Evolutionary conservation across 2,329 filamentous ascomycete genomes (phyloP).

Genomic region (Coniochaeta sp.): DNA sequence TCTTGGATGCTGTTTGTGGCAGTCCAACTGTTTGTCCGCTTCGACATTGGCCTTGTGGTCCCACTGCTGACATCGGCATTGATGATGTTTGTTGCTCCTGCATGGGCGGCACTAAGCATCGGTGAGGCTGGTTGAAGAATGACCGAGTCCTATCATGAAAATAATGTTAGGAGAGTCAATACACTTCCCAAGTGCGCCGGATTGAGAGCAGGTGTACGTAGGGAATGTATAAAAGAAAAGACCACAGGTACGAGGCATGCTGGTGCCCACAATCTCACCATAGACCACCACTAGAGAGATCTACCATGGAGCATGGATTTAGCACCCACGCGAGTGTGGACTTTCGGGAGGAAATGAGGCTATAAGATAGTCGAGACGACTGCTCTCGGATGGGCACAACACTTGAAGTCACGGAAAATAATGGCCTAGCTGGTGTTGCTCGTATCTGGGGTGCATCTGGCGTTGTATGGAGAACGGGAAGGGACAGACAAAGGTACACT

Average conservation of each 20-base stretch:
- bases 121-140: background rate
- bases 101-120: background rate
- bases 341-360: background rate
- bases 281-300: background rate
- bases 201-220: background rate
- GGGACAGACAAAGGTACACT: background rate
- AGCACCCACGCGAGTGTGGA: background rate
- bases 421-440: background rate
- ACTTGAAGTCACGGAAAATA: background rate
- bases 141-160: background rate
- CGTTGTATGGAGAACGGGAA: background rate
- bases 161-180: background rate
- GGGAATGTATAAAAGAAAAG: background rate
- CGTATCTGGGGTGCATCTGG: background rate
- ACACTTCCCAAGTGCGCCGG: background rate
- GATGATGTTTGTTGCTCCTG: background rate
- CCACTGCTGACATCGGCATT: background rate
- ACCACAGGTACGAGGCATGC: background rate
- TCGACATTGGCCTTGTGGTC: background rate
- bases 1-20: constrained; percentile 12
- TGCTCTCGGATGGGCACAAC: background rate
- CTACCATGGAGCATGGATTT: background rate
- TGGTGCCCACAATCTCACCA: background rate
- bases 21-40: constrained; percentile 4
- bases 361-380: background rate